Percentiles rank a stretch among this genome's conserved stretches.
Evolutionary conservation across 805 yeast genomes (phyloP).

Genomic region (Hagleromyces aurorensis): DNA sequence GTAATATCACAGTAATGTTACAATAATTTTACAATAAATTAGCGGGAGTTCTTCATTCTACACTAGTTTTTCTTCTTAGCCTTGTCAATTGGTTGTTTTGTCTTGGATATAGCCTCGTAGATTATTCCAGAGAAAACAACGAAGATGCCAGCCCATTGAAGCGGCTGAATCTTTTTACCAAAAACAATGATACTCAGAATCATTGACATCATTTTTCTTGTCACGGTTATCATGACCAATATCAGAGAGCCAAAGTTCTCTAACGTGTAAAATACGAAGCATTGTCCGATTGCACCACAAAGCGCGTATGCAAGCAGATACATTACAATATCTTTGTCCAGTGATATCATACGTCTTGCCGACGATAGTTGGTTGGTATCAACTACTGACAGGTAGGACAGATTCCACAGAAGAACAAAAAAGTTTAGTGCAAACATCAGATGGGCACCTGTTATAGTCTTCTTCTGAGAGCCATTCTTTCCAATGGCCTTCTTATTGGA

Average conservation of each 20-base stretch:
- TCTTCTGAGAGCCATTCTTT: slow-evolving; percentile 5
- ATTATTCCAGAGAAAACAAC: slow-evolving; percentile 83
- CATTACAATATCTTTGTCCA: slow-evolving; percentile 41
- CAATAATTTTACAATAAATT: too few species aligned
- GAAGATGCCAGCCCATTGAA: slow-evolving; percentile 73
- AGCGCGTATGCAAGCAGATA: slow-evolving; percentile 62
- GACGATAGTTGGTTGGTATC: slow-evolving; percentile 22
- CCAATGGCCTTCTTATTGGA: slow-evolving; percentile 8
- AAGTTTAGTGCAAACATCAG: slow-evolving; percentile 69
- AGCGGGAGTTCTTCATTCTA: too few species aligned
- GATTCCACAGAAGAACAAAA: slow-evolving; percentile 38
- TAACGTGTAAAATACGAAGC: slow-evolving; percentile 81
- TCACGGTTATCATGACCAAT: slow-evolving; percentile 87
- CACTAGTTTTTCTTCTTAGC: slow-evolving; percentile 1
- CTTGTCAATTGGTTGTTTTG: slow-evolving; percentile 2
- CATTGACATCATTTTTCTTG: slow-evolving; percentile 96
- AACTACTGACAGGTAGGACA: slow-evolving; percentile 35
- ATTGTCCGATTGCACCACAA: slow-evolving; percentile 87
- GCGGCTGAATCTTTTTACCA: slow-evolving; percentile 57
- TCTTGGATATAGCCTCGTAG: slow-evolving; percentile 59
- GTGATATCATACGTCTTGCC: slow-evolving; percentile 33
- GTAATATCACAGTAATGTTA: too few species aligned
- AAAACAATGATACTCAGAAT: slow-evolving; percentile 76
- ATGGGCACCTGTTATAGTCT: slow-evolving; percentile 68
- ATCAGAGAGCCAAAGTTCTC: slow-evolving; percentile 80